Base-by-base conservation (phyloP, 257 asterid genomes). In the Salvia miltiorrhiza region DNA sequence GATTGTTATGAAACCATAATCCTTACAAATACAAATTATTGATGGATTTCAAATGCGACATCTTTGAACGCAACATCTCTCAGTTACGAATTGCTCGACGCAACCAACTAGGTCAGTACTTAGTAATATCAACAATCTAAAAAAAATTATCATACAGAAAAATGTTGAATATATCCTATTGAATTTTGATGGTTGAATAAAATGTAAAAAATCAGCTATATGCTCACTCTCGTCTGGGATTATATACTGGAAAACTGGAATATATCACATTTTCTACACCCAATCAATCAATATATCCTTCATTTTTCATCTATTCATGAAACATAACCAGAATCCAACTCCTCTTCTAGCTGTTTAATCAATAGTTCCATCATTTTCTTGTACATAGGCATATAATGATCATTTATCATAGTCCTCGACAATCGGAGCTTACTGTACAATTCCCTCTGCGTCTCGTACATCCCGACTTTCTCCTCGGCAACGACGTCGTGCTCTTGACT, bases 331-430 rank as follows among this genome's bases (percentile, higher is more conserved):
- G 81, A 53, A 70, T 80, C 96, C 65, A 79, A 84, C 81, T 79
- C 89, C 37, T 85, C 83, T 70, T 92, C 93, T 35, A 89, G 83
- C 35, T 87, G 91, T 75, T 65, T 78, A 80, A 92, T 92, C 86
- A 89, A 79, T 4, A 82, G 77, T 78, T 92, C 97, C 90, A 92
- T 92, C 88, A 85, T 84, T 80, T 87, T 89, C 88, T 85, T 92
- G 75, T 87, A 92, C 93, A 92, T 88, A 0, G 97, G 98, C 97
- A 92, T 92, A 55, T 86, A 92, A 86, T 92, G 98, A 73, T 92
- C 97, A 52, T 86, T 89, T 43, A 90, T 86, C 97, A 90, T 90
- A 26, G 92, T 90, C 85, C 73, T 83, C 3, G 98, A 92, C 63
- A 92, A 49, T 20, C 97, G 73, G 14, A 92, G 91, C 87, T 89